Base-by-base conservation (phyloP, 2,329 filamentous ascomycete species). In the Dactylonectria estremocensis region DNA sequence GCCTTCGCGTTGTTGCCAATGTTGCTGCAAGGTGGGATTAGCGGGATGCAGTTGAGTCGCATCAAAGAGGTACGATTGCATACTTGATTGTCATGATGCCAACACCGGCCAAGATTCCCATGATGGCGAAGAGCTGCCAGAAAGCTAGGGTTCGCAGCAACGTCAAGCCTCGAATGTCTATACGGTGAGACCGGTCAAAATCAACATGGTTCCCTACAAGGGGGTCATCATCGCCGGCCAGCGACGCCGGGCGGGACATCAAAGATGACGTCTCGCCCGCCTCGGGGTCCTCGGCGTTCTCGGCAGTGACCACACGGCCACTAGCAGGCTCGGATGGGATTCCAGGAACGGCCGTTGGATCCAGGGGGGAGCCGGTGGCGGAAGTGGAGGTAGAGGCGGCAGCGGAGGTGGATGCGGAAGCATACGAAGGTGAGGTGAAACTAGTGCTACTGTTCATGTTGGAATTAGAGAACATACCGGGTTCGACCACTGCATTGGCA, bases 11-110 rank as follows among this genome's bases (percentile, higher is more conserved):
- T 90, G 78, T 97, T 97, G 49, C 96, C 96, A 77, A 98, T 97
- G 76, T 99, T 99, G 83, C 94, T 97, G n/a, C 28, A 73, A 22
- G 48, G 11, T 55, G 22, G 14, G 56, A 61, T 74, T 58, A 66
- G 69, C 58, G 48, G 64, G 37, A 57, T 22, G 62, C 60, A 55
- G 52, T 11, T 2, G 45, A 20, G 49, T 33, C 40, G 18, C 2
- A 16, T 9, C 5, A 52, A 11, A 31, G 24, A 8, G 14, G 59
- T 56, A 33, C 31, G 20, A 20, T 24, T 11, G 49, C 92, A 81
- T 86, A 97, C 95, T 99, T 99, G 83, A 99, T 99, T 0, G 95
- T 98, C 96, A 99, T 99, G 72, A 99, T 84, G 11, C 96, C 96
- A 74, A 98, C 93, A 59, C 96, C 96, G 5, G 95, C 94, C 69